Evolutionary conservation across 129 eudicot genomes (phyloP), one percentile per base, ranked within the genome.

Genomic region (Apium graveolens): DNA sequence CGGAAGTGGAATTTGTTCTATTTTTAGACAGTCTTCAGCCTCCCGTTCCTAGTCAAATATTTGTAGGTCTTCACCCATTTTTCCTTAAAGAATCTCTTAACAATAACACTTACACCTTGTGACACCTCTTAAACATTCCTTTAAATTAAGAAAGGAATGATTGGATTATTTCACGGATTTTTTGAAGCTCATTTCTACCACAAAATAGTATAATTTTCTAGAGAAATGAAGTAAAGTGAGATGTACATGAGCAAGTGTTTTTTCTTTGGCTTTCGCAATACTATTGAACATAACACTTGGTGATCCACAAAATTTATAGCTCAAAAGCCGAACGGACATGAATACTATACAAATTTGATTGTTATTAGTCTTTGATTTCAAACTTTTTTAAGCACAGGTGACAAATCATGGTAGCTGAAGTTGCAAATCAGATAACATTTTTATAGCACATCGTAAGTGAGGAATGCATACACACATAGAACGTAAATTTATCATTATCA

Each of bases 211-310:
- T n/a, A n/a, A 18, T n/a, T 14, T 49, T 49, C 20, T 49, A 49
- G 60, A 4, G 62, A 21, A 2, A 20, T 11, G 27, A 53, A 53
- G 6, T 6, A 7, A 53, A 53, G 70, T 26, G 70, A 26, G 37
- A 14, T 69, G 55, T 24, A 73, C 77, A 60, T 44, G 77, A 73
- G 77, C 77, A 73, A 44, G 35, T 43, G 76, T 39, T 3, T 73
- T n/a, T 73, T 13, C 77, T n/a, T n/a, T n/a, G 37, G 77, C 55
- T 31, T 43, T 44, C 18, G 77, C 77, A 73, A 44, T 81, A 35
- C 39, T 70, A 27, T 44, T 46, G 17, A 76, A 48, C 53, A 48
- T 48, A 48, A 53, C 12, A 24, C 62, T 5, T 5, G n/a, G n/a
- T n/a, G 21, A 1, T 53, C 21, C 13, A 55, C 70, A 65, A 48